Evolutionary conservation across 768 basidiomycete species (phyloP).

Genomic region (Ramaria sp.): DNA sequence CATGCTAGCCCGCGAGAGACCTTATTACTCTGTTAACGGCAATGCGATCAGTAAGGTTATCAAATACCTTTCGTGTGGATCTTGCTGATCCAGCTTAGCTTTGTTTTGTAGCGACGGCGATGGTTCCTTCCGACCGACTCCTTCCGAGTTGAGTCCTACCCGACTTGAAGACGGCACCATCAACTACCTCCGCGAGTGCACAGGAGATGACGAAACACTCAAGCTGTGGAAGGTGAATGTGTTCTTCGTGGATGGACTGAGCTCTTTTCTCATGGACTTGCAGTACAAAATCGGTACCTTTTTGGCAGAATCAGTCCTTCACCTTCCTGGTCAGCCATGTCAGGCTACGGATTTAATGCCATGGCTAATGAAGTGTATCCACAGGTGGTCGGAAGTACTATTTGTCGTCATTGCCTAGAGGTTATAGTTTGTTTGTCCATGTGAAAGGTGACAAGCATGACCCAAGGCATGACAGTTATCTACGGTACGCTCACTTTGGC

Average conservation of each 20-base stretch:
- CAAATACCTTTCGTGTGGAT: neutral
- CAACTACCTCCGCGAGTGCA: slow-evolving; percentile 4
- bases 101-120: neutral
- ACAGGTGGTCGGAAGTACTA: neutral
- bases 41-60: slow-evolving; percentile 1
- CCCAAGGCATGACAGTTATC: slow-evolving; percentile 2
- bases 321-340: neutral
- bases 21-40: neutral
- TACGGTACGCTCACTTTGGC: neutral
- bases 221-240: neutral
- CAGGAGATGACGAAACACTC: neutral
- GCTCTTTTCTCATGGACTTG: neutral
- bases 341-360: too few relatives aligned
- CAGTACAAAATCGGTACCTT: slow-evolving; percentile 4
- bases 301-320: neutral
- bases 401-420: neutral
- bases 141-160: neutral
- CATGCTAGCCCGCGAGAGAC: neutral
- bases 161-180: neutral
- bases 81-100: neutral
- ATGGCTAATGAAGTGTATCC: neutral
- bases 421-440: slow-evolving; percentile 1
- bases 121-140: neutral
- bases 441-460: slow-evolving; percentile 1
- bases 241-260: neutral